These are phyloP conservation scores for Stromatinia cepivora DNA, from an alignment of 2,329 filamentous ascomycete genomes.

Conservation along the genomic window DNA sequence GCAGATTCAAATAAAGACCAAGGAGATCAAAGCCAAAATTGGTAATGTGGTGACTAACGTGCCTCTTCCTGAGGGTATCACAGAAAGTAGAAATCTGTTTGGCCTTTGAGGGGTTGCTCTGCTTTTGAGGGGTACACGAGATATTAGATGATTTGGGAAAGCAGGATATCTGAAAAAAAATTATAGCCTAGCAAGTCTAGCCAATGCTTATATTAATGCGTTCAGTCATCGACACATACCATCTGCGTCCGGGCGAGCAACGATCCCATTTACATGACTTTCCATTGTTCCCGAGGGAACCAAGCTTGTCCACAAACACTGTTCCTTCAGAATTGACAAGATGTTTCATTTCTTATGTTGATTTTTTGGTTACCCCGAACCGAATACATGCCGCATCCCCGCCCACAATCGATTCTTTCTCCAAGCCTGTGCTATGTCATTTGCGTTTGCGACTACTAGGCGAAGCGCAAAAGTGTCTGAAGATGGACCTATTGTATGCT, in stretches of 20 bases:
- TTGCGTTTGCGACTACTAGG: background rate
- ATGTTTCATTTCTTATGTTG: background rate
- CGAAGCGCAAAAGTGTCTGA: background rate
- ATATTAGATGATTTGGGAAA: background rate
- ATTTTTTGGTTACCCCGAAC: background rate
- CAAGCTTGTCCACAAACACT: background rate
- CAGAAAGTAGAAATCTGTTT: constrained; percentile 33
- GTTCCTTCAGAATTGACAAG: background rate
- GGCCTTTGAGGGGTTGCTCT: constrained; percentile 26
- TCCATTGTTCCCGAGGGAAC: background rate
- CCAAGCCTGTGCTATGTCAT: background rate
- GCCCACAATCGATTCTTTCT: background rate
- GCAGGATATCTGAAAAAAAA: background rate
- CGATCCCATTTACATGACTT: background rate
- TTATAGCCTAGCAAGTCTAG: background rate
- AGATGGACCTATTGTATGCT: background rate
- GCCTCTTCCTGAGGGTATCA: constrained; percentile 39
- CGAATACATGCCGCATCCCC: background rate
- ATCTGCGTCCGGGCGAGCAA: background rate
- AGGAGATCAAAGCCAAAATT: constrained; percentile 71
- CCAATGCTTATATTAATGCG: background rate
- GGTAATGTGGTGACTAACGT: constrained; percentile 66
- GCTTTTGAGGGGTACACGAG: background rate
- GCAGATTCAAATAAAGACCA: constrained; percentile 53
- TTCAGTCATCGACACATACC: background rate